Evolutionary conservation across 1,139 yeast species (phyloP), one percentile per base, ranked within the genome.

Genomic region (Meyerozyma athensensis): DNA sequence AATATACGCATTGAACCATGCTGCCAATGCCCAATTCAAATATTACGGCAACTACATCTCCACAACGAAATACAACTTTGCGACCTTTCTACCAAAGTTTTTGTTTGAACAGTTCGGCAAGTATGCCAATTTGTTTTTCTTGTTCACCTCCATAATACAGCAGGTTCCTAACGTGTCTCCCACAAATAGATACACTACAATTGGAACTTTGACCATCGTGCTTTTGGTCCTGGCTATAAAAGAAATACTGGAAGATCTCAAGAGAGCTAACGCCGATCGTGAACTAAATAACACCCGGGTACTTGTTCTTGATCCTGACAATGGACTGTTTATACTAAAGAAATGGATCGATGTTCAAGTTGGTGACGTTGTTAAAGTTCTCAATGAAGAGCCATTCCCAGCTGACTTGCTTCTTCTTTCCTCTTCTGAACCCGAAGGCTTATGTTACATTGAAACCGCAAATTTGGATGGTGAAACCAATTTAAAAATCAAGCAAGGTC

Each of bases 381-480:
- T 72, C 39, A 86, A 89, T 28, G 97, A 89, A 53, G 95, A 90
- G 45, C 84, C 96, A 0, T 78, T 94, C 45, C 99, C 99, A 0
- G 98, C 98, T 0, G 99, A 94, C 65, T 54, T 94, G 41, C 70
- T 92, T 10, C 62, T 94, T 17, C 56, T 94, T 33, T 81, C 95
- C 24, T 87, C 97, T 1, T 90, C 97, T 0, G 99, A 94, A 58
- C 98, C 99, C 0, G 97, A 92, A 61, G 99, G 98, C 5, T 69
- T 94, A 43, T 94, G 98, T 57, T 94, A 94, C 53, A 87, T 92
- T 41, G 99, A 94, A 62, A 94, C 99, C 1, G 96, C 98, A 1
- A 94, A 94, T 53, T 69, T 94, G 46, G 99, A 94, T 59, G 99
- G 99, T 42, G 99, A 94, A 59, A 94, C 99, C 0, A 94, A 94